Evolutionary conservation across 306 rosid genomes (phyloP).

Genomic region (Delonix regia): DNA sequence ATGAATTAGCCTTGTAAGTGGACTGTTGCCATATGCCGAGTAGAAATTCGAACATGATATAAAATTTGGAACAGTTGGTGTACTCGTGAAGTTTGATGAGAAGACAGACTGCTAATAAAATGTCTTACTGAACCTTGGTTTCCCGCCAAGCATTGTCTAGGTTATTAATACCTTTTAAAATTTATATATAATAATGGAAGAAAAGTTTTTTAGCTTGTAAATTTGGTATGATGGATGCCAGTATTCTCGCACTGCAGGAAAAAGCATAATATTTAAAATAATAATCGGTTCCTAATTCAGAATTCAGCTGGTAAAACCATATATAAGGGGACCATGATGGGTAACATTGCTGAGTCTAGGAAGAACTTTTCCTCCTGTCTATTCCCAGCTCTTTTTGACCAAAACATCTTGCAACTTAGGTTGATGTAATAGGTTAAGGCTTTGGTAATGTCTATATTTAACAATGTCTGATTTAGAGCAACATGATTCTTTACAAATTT

Average conservation of each 20-base stretch:
- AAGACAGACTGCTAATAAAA: not conserved
- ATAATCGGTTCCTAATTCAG: not conserved
- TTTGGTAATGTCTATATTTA: not conserved
- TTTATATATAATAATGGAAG: not conserved
- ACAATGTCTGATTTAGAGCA: slow-evolving; percentile 5
- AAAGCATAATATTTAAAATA: not conserved
- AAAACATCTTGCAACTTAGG: not conserved
- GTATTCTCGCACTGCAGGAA: not conserved
- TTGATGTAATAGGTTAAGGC: not conserved
- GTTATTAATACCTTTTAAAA: not conserved
- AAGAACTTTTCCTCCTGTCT: slow-evolving; percentile 11
- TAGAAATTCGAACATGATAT: not conserved
- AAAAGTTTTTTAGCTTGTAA: not conserved
- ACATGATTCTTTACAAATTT: not conserved
- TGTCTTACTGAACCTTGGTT: not conserved
- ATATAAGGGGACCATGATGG: not conserved
- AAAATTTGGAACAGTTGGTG: not conserved
- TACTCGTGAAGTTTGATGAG: not conserved
- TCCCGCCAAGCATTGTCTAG: not conserved
- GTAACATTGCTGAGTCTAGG: not conserved
- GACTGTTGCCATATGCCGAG: slow-evolving; percentile 12
- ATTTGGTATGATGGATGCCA: slow-evolving; percentile 4
- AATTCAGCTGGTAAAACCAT: slow-evolving; percentile 15
- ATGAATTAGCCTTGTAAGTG: not conserved
- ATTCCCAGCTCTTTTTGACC: not conserved